A percentile compares a stretch with the other conserved stretches of the same genome.
Conservation (phyloP, 306 rosid species). For the Hippophae gyantsensis region DNA sequence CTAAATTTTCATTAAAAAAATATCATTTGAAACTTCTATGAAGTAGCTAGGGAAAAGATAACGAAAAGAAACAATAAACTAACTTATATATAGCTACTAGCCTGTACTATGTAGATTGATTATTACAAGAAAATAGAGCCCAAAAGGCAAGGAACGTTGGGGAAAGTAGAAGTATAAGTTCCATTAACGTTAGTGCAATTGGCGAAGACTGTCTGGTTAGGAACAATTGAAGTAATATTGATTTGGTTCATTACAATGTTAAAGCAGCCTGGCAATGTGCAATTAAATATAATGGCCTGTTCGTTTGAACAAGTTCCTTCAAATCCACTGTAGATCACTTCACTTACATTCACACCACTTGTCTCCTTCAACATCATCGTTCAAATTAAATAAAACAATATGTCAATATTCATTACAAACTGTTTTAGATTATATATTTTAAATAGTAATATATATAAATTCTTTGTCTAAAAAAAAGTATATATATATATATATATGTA, state of each 20-base stretch:
- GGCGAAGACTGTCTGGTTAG: neutral
- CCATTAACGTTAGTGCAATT: neutral
- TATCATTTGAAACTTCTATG: too few relatives aligned
- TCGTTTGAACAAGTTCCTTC: neutral
- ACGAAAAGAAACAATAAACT: too few relatives aligned
- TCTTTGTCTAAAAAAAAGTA: neutral
- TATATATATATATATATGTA: neutral
- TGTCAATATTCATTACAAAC: neutral
- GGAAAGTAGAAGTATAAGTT: neutral
- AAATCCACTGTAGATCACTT: neutral
- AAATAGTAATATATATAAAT: too few relatives aligned
- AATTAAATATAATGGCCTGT: neutral
- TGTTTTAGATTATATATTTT: too few relatives aligned
- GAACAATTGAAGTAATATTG: neutral
- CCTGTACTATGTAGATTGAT: too few relatives aligned
- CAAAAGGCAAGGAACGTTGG: conserved; percentile 5
- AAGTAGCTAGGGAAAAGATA: too few relatives aligned
- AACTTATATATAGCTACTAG: too few relatives aligned
- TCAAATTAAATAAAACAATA: neutral
- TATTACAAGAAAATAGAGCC: too few relatives aligned
- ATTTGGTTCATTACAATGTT: neutral
- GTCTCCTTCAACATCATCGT: neutral
- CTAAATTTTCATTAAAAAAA: too few relatives aligned
- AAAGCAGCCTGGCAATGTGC: neutral
- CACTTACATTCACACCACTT: neutral